These are phyloP conservation scores for Pseudocercospora crystallina DNA, from an alignment of 2,329 filamentous ascomycete species.

Conservation along the genomic window DNA sequence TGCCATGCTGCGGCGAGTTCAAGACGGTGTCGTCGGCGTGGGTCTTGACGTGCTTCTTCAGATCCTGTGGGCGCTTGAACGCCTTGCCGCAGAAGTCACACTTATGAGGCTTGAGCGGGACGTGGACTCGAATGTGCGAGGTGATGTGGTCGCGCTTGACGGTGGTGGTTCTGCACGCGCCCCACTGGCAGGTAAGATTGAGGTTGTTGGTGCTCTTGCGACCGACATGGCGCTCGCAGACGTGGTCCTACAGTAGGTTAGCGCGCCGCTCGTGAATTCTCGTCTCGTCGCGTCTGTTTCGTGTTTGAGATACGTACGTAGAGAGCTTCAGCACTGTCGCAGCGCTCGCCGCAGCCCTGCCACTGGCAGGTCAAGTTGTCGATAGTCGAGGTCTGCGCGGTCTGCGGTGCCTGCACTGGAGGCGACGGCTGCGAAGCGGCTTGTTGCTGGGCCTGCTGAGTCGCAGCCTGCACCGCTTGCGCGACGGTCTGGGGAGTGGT, in stretches of 20 bases:
- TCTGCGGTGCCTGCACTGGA: conserved; percentile 31
- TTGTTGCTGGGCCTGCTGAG: conserved; percentile 27
- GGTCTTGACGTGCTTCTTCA: conserved; percentile 99
- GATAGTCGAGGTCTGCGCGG: conserved; percentile 33
- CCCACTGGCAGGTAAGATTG: conserved; percentile 96
- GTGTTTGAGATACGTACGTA: conserved; percentile 53
- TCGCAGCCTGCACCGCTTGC: conserved; percentile 33
- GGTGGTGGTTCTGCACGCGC: conserved; percentile 89
- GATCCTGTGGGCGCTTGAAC: conserved; percentile 96
- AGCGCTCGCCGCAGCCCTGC: conserved; percentile 62
- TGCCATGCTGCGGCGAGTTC: conserved; percentile 59
- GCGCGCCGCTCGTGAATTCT: background rate
- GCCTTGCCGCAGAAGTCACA: conserved; percentile 98
- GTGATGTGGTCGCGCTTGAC: conserved; percentile 99
- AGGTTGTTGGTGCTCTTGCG: conserved; percentile 99
- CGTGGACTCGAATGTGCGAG: conserved; percentile 96
- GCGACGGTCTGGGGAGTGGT: conserved; percentile 25
- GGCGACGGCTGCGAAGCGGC: conserved; percentile 28
- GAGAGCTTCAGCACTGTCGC: conserved; percentile 58
- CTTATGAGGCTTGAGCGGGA: conserved; percentile 98
- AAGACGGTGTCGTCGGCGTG: conserved; percentile 91
- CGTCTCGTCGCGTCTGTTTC: background rate
- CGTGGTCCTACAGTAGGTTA: conserved; percentile 70
- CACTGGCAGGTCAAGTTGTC: conserved; percentile 60
- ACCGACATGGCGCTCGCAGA: conserved; percentile 96